Base-by-base conservation (phyloP, 78 protist species). In the Dictyostelium citrinum region DNA sequence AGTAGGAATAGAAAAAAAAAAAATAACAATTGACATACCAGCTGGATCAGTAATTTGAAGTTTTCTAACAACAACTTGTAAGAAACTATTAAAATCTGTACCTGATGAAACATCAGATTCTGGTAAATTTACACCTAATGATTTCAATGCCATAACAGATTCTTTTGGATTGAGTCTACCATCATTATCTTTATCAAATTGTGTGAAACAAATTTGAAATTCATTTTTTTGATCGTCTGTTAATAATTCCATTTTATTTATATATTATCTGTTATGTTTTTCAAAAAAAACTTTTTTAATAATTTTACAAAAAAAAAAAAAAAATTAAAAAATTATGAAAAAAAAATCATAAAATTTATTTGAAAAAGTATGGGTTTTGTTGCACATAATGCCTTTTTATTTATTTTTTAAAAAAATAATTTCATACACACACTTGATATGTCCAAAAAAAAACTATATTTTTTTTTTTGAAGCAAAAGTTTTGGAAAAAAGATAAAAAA, bases 1-100 rank as follows among this genome's bases (percentile, higher is more conserved):
- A 29, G 16, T n/a, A 3, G 1, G 41, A 1, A 24, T 27, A 12
- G 1, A 67, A 67, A 67, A 27, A 24, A 29, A 67, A 67, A 55
- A 16, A 20, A 33, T 3, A 33, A 12, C 10, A 24, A 29, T 31
- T 11, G 8, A 67, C 33, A 22, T 79, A 79, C 84, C 84, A 27
- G 61, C 91, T 76, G 91, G 91, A 58, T 85, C 91, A 58, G 91
- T 85, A 31, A 85, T 85, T 61, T 85, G 91, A 12, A 85, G 31
- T 33, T 85, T 85, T 49, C 64, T 85, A 8, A 85, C 91, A 17
- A 85, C 83, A 49, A 85, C 77, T 35, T 33, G 51, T 27, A 85
- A 76, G 49, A 85, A 85, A 17, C 68, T 33, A 76, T 85, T 85
- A 2, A 85, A 33, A 76, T 85, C 91, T 7, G 70, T 22, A 9